Base-by-base conservation (phyloP, 2,329 filamentous ascomycete species). In the Botrytis pseudocinerea region DNA sequence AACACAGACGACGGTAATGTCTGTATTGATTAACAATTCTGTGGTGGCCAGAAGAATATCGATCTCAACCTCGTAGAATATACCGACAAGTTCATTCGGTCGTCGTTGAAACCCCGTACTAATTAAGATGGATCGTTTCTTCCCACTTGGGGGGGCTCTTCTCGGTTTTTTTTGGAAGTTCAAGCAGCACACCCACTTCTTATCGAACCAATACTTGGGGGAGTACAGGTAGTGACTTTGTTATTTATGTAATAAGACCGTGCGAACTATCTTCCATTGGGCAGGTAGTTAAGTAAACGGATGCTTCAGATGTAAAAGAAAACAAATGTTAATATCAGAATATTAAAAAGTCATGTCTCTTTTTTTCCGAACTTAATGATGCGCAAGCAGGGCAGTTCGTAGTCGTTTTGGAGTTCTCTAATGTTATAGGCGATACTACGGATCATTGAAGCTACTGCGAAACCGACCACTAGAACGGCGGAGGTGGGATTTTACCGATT, bases 381-480 rank as follows among this genome's bases (percentile, higher is more conserved):
- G n/a, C 14, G n/a, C n/a, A 9, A 57, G 51, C 51, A 28, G 51
- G 51, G 51, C 51, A 35, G 32, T 4, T 60, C 57, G 57, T 60
- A 22, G 63, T 66, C 63, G 44, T 66, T 46, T n/a, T 66, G 44
- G 25, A n/a, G 38, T 25, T 51, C 32, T 32, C 44, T 20, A n/a
- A 38, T 51, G n/a, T 38, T n/a, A n/a, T 51, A 66, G 63, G 63
- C 63, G 63, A 66, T n/a, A 66, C 63, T 51, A 66, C 63, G 63
- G 44, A 46, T 51, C 35, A n/a, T 48, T 65, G 44, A 65, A 65
- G 44, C 44, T 51, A 51, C 28, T 40, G 12, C 59, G n/a, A 61
- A 25, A 22, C 59, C 38, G 3, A 25, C 59, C 35, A 16, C 22
- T 61, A 40, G 38, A 61, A 40, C 40, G 22, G 51, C 28, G 14